Evolutionary conservation across 139 green algal genomes (phyloP), one percentile per base, ranked within the genome.

Genomic region (Tetraselmis striata): DNA sequence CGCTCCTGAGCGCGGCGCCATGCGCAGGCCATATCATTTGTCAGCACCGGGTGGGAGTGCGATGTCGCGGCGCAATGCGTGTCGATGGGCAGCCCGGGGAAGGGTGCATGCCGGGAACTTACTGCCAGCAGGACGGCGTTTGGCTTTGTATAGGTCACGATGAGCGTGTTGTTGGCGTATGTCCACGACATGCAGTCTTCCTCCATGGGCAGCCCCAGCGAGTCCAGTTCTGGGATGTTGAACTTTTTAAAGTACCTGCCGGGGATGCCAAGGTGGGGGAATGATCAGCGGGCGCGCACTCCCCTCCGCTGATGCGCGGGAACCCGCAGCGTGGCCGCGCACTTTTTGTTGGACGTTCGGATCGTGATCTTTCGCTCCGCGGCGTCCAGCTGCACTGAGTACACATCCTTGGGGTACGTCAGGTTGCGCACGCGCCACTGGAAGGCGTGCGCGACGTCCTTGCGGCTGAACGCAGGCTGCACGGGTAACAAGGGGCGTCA

Each of bases 301-400:
- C n/a, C n/a, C n/a, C n/a, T n/a, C n/a, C n/a, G n/a, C n/a, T n/a
- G n/a, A n/a, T n/a, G n/a, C n/a, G n/a, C n/a, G n/a, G 24, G 59
- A 76, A 76, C 59, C 25, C 25, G 24, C 24, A 25, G 25, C 24
- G 59, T 5, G 29, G 28, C 5, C 18, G 28, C 79, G 82, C 80
- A 89, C 87, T 90, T 90, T 67, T 90, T 90, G 77, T 90, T 90
- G 45, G 32, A 78, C 28, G 87, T 90, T 29, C 84, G 59, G 28
- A 90, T 83, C 0, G 88, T 83, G 28, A 90, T 77, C 76, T 86
- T 84, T 24, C 81, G 31, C 0, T 84, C 83, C 23, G 29, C 45
- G 1, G 80, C 27, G 76, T 90, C 87, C 1, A 85, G 23, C 2
- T 32, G 83, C 0, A 90, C 83, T 1, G 77, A 32, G 32, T 83